Base-by-base conservation (phyloP, 116 monocot species). In the Cymodocea nodosa region DNA sequence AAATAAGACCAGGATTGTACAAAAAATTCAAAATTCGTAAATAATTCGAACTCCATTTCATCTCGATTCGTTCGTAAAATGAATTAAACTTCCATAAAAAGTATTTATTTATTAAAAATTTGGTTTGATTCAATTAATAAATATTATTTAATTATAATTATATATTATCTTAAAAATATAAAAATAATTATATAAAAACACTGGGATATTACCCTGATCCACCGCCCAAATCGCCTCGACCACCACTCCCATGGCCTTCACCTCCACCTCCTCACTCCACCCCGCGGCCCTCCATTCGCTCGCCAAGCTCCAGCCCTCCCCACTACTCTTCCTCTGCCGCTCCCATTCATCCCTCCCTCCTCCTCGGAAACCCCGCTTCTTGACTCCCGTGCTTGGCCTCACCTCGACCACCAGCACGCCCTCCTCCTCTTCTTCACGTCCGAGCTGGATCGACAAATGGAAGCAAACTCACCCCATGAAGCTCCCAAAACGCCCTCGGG, bases 361-460 rank as follows among this genome's bases (percentile, higher is more conserved):
- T 23, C 18, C 44, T 8, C 44, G 7, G 11, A 12, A 12, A 7
- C 44, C 44, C 9, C 44, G 44, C 19, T 22, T 58, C 37, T 56
- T 58, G n/a, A 16, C 10, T 23, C 36, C 44, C 44, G 14, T 50
- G 23, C 18, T 25, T 22, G 35, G 36, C 50, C 60, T 19, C 49
- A 25, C 49, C 35, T 18, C 50, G 15, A 35, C 23, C 24, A 17
- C 35, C 35, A 49, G 18, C 71, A 0, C 39, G 19, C 16, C 49
- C 23, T 1, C 64, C 53, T 18, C 51, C 51, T 12, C 39, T 40
- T 17, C 14, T 20, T 1, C 52, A 53, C 60, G n/a, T 19, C 50
- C 35, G 22, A 50, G 30, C 23, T 73, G 73, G 73, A 57, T 73
- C 23, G 65, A 51, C 22, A 65, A 57, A n/a, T 73, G 73, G 73